Conservation (phyloP, 169 alveolate species). For the Plasmodium relictum region DNA sequence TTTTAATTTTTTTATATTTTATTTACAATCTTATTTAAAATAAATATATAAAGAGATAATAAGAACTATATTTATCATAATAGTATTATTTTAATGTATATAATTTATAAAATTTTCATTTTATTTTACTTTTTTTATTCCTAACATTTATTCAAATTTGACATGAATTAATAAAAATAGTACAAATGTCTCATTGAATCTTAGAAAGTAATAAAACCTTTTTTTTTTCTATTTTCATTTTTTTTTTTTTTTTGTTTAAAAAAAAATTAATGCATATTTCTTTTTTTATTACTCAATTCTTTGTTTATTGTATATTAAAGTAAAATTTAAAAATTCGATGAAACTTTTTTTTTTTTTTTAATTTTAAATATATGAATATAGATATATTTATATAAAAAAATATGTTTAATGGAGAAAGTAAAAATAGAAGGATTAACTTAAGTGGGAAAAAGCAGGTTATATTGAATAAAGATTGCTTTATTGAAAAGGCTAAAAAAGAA, state of each 20-base stretch:
- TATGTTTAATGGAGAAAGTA: constrained; percentile 75
- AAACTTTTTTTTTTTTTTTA: no score
- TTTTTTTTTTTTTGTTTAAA: background rate
- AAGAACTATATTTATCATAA: no score
- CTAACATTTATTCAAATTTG: background rate
- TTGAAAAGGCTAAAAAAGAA: constrained; percentile 68
- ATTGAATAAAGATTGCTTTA: constrained; percentile 47
- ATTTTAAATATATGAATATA: no score
- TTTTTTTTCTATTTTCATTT: background rate
- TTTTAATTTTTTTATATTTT: no score
- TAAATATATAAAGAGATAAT: no score
- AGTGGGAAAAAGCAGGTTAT: constrained; percentile 72
- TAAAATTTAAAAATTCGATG: no score
- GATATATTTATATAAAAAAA: background rate
- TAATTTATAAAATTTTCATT: background rate
- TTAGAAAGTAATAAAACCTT: background rate
- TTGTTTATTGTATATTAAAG: no score
- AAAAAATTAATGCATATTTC: no score
- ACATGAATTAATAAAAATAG: background rate
- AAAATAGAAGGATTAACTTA: constrained; percentile 53
- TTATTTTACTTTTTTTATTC: background rate
- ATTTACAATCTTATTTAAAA: no score
- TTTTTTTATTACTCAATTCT: no score
- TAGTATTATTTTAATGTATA: no score
- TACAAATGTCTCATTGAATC: background rate